phyloP scores from a whole-genome alignment of 768 basidiomycete genomes.

The Chiua virens region DNA sequence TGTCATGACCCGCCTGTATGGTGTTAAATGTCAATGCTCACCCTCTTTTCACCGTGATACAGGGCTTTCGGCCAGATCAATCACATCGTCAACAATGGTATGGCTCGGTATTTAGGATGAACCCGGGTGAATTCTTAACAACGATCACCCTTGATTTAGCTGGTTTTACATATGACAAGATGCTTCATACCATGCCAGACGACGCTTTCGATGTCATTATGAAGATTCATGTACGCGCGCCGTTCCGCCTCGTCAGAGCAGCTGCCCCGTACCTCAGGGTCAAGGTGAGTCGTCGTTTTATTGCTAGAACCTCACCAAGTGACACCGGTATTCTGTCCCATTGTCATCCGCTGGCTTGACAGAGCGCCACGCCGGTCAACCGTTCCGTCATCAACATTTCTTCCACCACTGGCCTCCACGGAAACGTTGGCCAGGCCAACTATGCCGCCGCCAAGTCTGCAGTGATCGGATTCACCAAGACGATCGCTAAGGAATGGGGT shows the following conservation, averaged over 20 bases:
- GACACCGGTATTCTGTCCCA: background rate
- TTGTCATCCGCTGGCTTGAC: background rate
- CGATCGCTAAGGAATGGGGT: conserved; percentile 88
- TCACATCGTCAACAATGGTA: conserved; percentile 82
- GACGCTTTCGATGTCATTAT: conserved; percentile 80
- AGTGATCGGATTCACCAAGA: conserved; percentile 79
- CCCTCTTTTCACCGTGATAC: too few species aligned
- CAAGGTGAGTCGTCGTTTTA: conserved; percentile 44
- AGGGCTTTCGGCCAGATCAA: conserved; percentile 85
- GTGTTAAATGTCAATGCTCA: background rate
- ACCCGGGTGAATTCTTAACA: background rate
- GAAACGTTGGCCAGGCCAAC: conserved; percentile 84
- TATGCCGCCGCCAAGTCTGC: conserved; percentile 81
- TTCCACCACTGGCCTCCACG: conserved; percentile 80
- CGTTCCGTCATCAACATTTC: conserved; percentile 82
- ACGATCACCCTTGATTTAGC: conserved; percentile 35
- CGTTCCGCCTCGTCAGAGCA: conserved; percentile 80
- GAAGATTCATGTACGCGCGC: conserved; percentile 83
- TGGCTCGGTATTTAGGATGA: conserved; percentile 7
- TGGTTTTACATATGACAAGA: conserved; percentile 81
- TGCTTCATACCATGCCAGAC: conserved; percentile 86
- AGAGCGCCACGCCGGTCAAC: conserved; percentile 60
- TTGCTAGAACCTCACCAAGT: background rate
- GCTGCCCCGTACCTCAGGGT: conserved; percentile 84
- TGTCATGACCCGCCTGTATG: background rate